Evolutionary conservation across 2,329 filamentous ascomycete species (phyloP), one percentile per base, ranked within the genome.

Genomic region (Emergomyces orientalis): DNA sequence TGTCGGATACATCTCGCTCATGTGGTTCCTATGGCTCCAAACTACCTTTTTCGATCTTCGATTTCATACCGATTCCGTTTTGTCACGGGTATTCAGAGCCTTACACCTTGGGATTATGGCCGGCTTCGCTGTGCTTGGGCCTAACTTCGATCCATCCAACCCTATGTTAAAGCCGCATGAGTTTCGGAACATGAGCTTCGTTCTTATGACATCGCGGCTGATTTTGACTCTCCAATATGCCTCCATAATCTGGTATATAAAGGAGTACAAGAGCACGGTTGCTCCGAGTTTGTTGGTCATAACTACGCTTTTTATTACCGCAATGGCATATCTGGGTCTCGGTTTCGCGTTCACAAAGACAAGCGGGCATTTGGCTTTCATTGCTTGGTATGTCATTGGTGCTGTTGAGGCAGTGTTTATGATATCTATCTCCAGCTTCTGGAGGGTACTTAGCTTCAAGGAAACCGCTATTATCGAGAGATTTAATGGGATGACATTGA

Each of bases 1-100:
- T 68, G 75, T 83, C 60, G 76, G 82, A 51, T 84, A 82, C 70
- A 79, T 85, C 69, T 73, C 81, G 27, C 77, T 88, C 22, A 75
- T 88, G 6, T 88, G 86, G 86, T 82, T 86, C 63, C 87, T 84
- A n/a, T 88, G 86, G 86, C 80, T 87, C 43, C 78, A 86, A 64
- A 82, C 85, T 30, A 81, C 81, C 8, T 74, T 88, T 1, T 87
- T 85, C 71, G 86, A 89, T 71, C 82, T 88, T 43, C 84, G 86
- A 0, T 88, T 87, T 70, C 81, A 83, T 0, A 79, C 83, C 30
- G 86, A 89, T 71, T 85, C 82, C 47, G 77, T 88, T 41, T 86
- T 88, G 67, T 83, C 87, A 66, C 81, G 86, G 39, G 67, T 79
- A 34, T 82, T 81, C 65, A 84, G 86, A 69, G 82, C 80, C 2